Conservation (phyloP, 1,139 yeast species). For the Diutina rugosa region DNA sequence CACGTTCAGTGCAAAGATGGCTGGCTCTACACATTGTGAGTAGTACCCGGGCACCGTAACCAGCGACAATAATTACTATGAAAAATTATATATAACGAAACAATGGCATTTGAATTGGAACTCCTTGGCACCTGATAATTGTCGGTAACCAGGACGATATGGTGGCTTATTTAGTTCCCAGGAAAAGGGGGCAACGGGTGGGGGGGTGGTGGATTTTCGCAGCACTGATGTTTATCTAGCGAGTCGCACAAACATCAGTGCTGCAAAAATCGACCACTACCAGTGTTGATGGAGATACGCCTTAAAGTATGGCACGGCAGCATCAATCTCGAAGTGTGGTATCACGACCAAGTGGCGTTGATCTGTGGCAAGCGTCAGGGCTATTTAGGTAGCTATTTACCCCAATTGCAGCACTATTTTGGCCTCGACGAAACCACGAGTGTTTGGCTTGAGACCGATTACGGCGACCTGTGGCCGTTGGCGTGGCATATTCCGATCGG, state of each 20-base stretch:
- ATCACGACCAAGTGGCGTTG: background rate
- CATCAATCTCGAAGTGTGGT: background rate
- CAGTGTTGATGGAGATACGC: background rate
- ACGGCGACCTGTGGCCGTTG: background rate
- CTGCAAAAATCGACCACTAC: background rate
- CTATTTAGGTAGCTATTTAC: background rate
- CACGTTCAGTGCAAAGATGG: background rate
- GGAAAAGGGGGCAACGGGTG: too few species aligned
- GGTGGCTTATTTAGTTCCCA: too few species aligned
- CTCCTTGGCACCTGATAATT: too few species aligned
- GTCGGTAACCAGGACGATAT: too few species aligned
- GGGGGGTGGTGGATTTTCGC: too few species aligned
- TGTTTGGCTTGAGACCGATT: background rate
- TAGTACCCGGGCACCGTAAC: too few species aligned
- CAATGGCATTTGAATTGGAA: background rate
- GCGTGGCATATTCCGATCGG: background rate
- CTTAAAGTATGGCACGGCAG: background rate
- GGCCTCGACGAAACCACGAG: background rate
- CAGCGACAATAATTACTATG: background rate
- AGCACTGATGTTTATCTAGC: too few species aligned
- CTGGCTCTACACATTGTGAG: background rate
- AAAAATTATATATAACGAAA: background rate
- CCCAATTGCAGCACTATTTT: background rate
- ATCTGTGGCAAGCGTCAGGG: background rate
- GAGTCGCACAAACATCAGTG: too few species aligned